Evolutionary conservation across 192 early-diverging fungal genomes (phyloP).

Genomic region (Chytriomyces confervae): DNA sequence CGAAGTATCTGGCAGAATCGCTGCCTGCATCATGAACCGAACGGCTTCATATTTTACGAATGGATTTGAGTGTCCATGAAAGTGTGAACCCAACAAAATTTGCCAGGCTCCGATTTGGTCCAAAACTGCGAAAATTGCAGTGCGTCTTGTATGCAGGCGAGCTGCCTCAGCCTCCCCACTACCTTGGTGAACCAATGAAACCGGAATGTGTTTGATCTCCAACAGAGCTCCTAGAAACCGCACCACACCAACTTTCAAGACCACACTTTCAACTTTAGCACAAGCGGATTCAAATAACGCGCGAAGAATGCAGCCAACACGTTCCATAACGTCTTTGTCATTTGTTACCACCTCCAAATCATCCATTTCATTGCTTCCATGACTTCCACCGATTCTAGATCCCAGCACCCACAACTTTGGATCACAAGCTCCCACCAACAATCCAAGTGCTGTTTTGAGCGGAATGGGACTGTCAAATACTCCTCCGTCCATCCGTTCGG

Average conservation of each 20-base stretch:
- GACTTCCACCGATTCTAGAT: not conserved
- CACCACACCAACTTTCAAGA: not conserved
- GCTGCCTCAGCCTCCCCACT: not conserved
- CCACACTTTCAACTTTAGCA: not conserved
- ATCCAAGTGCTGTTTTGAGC: not conserved
- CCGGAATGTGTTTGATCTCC: not conserved
- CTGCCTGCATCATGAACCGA: not conserved
- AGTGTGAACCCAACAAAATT: not conserved
- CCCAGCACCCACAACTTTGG: not conserved
- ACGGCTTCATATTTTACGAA: not conserved
- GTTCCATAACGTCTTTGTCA: slow-evolving; percentile 14
- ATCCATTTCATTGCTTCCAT: not conserved
- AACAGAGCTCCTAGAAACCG: slow-evolving; percentile 13
- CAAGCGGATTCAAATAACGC: not conserved
- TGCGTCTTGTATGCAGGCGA: not conserved
- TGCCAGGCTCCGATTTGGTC: slow-evolving; percentile 19
- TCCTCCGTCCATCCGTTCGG: not conserved
- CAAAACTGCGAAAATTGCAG: slow-evolving; percentile 4
- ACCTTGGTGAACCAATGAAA: not conserved
- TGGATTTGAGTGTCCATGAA: not conserved
- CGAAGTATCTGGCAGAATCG: slow-evolving; percentile 17
- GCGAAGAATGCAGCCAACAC: not conserved
- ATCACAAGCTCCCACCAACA: slow-evolving; percentile 18
- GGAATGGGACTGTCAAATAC: too few species aligned
- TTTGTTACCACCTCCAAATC: slow-evolving; percentile 13